These are phyloP conservation scores for Suillus spraguei DNA, from an alignment of 768 basidiomycete species.

Conservation along the genomic window DNA sequence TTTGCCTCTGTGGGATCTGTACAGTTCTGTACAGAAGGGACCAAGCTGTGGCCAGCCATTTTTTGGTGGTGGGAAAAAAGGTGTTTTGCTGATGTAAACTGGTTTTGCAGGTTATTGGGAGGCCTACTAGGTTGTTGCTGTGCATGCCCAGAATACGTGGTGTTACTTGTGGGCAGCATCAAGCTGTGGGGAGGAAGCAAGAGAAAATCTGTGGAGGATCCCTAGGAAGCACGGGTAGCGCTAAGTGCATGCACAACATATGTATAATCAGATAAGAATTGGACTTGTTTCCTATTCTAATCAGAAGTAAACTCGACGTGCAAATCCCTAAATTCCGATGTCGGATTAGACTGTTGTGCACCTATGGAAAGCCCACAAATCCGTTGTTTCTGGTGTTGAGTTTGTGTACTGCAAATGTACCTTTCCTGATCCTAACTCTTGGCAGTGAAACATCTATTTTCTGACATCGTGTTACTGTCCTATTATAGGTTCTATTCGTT, in stretches of 20 bases:
- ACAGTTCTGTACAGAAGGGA: no score
- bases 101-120: neutral
- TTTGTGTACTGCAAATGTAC: neutral
- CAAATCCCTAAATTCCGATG: neutral
- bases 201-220: constrained; percentile 2
- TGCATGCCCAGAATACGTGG: neutral
- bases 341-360: neutral
- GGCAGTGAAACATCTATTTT: neutral
- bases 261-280: neutral
- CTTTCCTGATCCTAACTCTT: neutral
- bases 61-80: no score
- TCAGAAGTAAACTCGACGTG: neutral
- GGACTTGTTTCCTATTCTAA: constrained; percentile 1
- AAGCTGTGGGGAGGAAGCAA: constrained; percentile 2
- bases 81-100: neutral
- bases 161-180: neutral
- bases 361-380: neutral
- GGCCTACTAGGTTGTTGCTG: neutral
- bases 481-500: neutral
- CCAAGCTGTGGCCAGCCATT: no score
- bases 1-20: no score
- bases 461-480: neutral
- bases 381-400: neutral
- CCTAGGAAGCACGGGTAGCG: neutral
- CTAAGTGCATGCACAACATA: neutral